phyloP scores from a whole-genome alignment of 257 asterid species.

The Solanum gracilifrons region DNA sequence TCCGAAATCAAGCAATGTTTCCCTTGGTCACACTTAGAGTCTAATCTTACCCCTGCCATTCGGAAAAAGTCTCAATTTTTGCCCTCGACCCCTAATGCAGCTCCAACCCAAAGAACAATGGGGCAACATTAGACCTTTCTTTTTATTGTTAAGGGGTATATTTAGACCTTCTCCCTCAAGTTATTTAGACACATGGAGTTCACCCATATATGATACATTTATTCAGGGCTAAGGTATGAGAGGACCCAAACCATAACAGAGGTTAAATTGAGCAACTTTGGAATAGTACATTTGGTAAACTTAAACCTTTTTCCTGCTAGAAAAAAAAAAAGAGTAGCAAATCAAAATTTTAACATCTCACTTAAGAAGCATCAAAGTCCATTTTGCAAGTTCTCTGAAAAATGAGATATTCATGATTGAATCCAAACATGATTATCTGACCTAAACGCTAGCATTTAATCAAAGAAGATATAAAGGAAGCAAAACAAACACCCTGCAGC shows the following conservation, averaged over 20 bases:
- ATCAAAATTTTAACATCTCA: not conserved
- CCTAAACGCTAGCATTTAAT: not conserved
- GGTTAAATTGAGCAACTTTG: not conserved
- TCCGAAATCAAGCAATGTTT: not conserved
- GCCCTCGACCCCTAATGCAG: not conserved
- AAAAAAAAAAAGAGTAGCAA: not conserved
- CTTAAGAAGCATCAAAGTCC: not conserved
- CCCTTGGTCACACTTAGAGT: not conserved
- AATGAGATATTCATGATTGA: not conserved
- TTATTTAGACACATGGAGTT: not conserved
- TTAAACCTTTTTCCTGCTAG: not conserved
- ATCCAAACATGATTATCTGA: not conserved
- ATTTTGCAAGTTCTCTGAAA: not conserved
- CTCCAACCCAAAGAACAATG: not conserved
- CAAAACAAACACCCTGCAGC: not conserved
- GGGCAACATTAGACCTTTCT: not conserved
- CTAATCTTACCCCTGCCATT: not conserved
- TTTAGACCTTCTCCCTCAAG: not conserved
- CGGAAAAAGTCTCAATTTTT: not conserved
- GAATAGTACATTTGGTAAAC: not conserved
- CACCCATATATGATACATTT: not conserved
- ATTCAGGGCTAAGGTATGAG: not conserved
- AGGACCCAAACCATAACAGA: not conserved
- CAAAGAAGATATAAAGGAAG: not conserved
- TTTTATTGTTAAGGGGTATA: not conserved